Evolutionary conservation across 768 basidiomycete genomes (phyloP).

Genomic region (Phanerochaete carnosa): DNA sequence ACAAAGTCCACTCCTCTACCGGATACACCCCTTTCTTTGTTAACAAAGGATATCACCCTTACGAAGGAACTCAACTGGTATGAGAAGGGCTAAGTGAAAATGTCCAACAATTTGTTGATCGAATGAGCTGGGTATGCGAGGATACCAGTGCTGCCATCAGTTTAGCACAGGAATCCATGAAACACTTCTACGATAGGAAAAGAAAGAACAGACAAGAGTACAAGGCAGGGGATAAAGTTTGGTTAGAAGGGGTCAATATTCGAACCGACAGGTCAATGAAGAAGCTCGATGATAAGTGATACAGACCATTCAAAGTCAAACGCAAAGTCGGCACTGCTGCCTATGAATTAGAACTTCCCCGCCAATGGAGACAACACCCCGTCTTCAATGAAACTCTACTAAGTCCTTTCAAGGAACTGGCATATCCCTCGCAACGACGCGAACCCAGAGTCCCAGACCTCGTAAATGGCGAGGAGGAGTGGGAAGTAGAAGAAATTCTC

Average conservation of each 20-base stretch:
- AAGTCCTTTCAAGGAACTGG: conserved; percentile 11
- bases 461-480: conserved; percentile 5
- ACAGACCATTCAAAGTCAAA: conserved; percentile 24
- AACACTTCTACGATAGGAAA: conserved; percentile 16
- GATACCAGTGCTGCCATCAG: conserved; percentile 12
- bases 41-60: conserved; percentile 20
- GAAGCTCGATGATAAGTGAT: conserved; percentile 22
- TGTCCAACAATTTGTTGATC: conserved; percentile 15
- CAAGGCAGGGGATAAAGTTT: conserved; percentile 22
- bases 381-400: conserved; percentile 20
- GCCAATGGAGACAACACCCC: conserved; percentile 24
- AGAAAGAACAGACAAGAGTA: background rate
- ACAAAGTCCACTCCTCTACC: conserved; percentile 26
- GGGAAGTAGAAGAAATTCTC: conserved; percentile 20
- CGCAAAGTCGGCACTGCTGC: conserved; percentile 19
- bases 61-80: conserved; percentile 3
- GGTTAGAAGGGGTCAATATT: conserved; percentile 26
- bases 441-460: conserved; percentile 13
- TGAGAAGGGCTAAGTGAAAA: conserved; percentile 8
- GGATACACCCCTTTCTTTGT: conserved; percentile 30
- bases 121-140: conserved; percentile 17
- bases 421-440: conserved; percentile 10
- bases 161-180: conserved; percentile 25
- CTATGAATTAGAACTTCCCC: conserved; percentile 24
- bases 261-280: conserved; percentile 20